Base-by-base conservation (phyloP, 2,329 filamentous ascomycete species). In the Pyrenophora teres region DNA sequence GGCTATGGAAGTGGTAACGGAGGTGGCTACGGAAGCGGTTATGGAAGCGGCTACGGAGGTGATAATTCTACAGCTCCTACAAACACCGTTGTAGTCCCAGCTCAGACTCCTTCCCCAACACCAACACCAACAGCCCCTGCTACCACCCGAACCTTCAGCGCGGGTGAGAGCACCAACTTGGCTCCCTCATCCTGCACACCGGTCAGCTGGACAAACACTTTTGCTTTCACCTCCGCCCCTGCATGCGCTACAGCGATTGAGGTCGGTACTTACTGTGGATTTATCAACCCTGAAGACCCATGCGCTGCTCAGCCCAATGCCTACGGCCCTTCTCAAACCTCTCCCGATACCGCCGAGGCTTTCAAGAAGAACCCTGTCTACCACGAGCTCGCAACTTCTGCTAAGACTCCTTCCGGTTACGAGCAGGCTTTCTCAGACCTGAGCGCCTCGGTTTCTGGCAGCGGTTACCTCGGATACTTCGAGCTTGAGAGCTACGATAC, bases 241-340 rank as follows among this genome's bases (percentile, higher is more conserved):
- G 63, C 61, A n/a, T 65, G 63, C 42, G 48, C 63, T 33, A 64
- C 60, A 8, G 48, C 48, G 4, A 57, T 64, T 23, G 61, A 64
- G 52, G 57, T 64, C 19, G 63, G 61, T 27, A 64, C 61, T 19
- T 65, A 62, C 61, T 64, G 61, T 41, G 61, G 61, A 37, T 65
- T 64, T 57, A 64, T 63, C 57, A 65, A 65, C 54, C 63, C 63
- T 38, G 50, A 54, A 2, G 64, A 65, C 52, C 60, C 62, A 19
- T 68, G 65, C 52, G 59, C 62, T 52, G 52, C 62, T 48, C 64
- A 67, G 59, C 63, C 65, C 15, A 52, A 55, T 39, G 64, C 62
- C 15, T 52, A 54, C 31, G 65, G 62, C 8, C 60, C 57, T n/a
- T 52, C 37, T 8, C 19, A 21, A 21, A 57, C 57, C 25, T 48